Base-by-base conservation (phyloP, 331 rosid genomes). In the Rhamnella rubrinervis region DNA sequence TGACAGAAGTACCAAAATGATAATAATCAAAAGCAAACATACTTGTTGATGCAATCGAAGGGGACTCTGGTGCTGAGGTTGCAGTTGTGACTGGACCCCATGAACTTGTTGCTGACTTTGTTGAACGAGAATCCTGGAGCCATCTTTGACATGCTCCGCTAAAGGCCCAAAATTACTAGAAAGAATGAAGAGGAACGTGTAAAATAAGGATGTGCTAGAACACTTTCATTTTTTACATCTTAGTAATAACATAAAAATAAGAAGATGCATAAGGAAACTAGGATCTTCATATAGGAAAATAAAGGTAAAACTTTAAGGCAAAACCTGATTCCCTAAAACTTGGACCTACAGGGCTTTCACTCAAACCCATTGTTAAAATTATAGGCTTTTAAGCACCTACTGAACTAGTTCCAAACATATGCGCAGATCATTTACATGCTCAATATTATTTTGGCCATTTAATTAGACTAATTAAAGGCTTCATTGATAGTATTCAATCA, bases 131-230 rank as follows among this genome's bases (percentile, higher is more conserved):
- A 78, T 91, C 78, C 76, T 87, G 74, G 95, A 78, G 77, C 88
- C 87, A 77, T 87, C 96, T 84, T 88, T 93, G 64, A 93, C 86
- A 76, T 77, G 80, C 75, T 93, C 96, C 67, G 63, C 78, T 72
- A 93, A 77, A 40, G 96, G 79, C 11, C 89, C 86, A 75, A 85
- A 80, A 81, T 85, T 87, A 87, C 98, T 90, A 61, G 70, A 59
- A 81, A 28, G 65, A 4, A 13, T 23, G 55, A n/a, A 72, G n/a
- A 40, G 26, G n/a, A 11, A 25, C 15, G 31, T 7, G 11, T 61
- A 21, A 71, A 68, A 35, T 17, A 37, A 50, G 61, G 40, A 51
- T 20, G 39, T n/a, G 15, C 38, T 51, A 37, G 19, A 38, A 61
- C 11, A 37, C 55, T 61, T 37, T 12, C 38, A 50, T 35, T 49